A percentile compares a stretch with the other conserved stretches of the same genome.
Conservation (phyloP, 2,329 filamentous ascomycete species). For the Rosellinia necatrix region DNA sequence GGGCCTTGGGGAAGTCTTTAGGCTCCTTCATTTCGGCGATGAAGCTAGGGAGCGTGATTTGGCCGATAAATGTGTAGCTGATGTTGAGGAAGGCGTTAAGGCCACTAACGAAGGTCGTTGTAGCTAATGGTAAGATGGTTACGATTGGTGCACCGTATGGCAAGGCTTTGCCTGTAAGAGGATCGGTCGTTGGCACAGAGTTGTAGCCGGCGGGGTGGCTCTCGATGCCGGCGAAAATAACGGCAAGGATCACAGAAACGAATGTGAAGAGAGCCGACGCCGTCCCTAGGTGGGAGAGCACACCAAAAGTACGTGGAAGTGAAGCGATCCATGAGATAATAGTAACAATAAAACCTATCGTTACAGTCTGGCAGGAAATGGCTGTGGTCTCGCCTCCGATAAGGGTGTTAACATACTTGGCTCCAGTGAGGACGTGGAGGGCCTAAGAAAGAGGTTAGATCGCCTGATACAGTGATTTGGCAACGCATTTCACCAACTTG, state of each 20-base stretch:
- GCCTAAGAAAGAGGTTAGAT: conserved; percentile 51
- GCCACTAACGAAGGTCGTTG: conserved; percentile 79
- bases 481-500: conserved; percentile 53
- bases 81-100: conserved; percentile 95
- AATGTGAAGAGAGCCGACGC: conserved; percentile 87
- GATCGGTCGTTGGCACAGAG: conserved; percentile 42
- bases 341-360: conserved; percentile 75
- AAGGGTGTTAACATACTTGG: conserved; percentile 91
- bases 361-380: conserved; percentile 73
- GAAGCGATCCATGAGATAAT: conserved; percentile 79
- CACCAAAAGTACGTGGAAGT: conserved; percentile 81
- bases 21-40: conserved; percentile 89
- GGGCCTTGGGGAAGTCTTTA: conserved; percentile 87
- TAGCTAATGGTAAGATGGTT: conserved; percentile 66
- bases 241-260: conserved; percentile 81
- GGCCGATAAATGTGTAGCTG: conserved; percentile 93
- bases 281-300: conserved; percentile 78
- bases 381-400: conserved; percentile 64
- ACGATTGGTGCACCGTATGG: conserved; percentile 67
- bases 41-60: conserved; percentile 92
- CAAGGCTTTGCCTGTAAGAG: conserved; percentile 27
- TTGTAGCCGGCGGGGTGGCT: conserved; percentile 71
- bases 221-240: conserved; percentile 80
- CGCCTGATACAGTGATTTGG: background rate
- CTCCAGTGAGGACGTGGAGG: conserved; percentile 81